A percentile compares a stretch with the other conserved stretches of the same genome.
Conservation (phyloP, 495 filamentous ascomycete species). For the Neurospora sublineolata region DNA sequence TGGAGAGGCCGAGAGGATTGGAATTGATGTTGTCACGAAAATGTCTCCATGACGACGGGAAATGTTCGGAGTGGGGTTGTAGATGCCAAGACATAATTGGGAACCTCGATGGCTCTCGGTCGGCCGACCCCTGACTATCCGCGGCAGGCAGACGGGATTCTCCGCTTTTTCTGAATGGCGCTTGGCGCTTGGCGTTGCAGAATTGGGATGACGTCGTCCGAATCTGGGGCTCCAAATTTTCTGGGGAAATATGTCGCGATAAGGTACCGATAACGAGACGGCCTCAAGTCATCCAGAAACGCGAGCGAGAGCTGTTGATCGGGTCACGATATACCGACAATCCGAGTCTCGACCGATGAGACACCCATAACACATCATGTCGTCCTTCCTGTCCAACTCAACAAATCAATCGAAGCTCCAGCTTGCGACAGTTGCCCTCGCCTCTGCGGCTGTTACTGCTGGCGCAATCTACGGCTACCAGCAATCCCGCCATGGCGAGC, state of each 20-base stretch:
- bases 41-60: not conserved
- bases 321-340: not conserved
- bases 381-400: constrained; percentile 26
- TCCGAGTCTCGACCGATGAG: not conserved
- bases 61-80: not conserved
- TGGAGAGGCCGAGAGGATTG: no score
- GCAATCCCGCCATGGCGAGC: constrained; percentile 47
- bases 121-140: not conserved
- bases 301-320: not conserved
- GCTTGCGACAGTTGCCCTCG: constrained; percentile 62
- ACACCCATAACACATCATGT: constrained; percentile 15
- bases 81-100: not conserved
- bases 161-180: not conserved
- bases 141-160: not conserved
- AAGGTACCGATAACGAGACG: not conserved
- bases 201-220: not conserved
- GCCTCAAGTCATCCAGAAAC: not conserved
- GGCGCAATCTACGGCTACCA: constrained; percentile 63
- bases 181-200: not conserved
- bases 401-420: constrained; percentile 37
- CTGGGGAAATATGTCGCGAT: not conserved
- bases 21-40: no score
- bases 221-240: not conserved
- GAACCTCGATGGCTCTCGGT: not conserved
- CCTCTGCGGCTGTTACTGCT: constrained; percentile 66